These are phyloP conservation scores for Penicillium silybi DNA, from an alignment of 495 filamentous ascomycete genomes.

Conservation along the genomic window DNA sequence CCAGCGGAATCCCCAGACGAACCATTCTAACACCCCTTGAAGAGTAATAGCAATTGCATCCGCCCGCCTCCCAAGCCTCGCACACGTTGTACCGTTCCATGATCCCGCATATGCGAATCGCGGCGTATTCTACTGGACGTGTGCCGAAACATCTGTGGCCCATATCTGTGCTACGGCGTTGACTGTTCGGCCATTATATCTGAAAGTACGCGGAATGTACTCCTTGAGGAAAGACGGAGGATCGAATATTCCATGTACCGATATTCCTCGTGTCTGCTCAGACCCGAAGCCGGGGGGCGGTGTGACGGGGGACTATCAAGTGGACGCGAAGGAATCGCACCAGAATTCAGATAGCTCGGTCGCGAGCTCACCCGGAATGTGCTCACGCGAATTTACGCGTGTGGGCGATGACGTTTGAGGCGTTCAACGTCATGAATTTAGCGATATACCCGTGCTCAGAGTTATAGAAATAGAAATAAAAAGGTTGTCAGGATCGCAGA, in stretches of 20 bases:
- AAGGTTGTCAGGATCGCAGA: not conserved
- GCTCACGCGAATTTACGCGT: too few species aligned
- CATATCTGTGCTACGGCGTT: slow-evolving; percentile 11
- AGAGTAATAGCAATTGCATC: slow-evolving; percentile 13
- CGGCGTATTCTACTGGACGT: slow-evolving; percentile 7
- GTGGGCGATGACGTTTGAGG: not conserved
- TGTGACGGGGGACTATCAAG: not conserved
- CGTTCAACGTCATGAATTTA: not conserved
- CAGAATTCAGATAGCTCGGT: not conserved
- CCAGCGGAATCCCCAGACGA: not conserved
- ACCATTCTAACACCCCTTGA: not conserved
- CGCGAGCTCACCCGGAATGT: not conserved
- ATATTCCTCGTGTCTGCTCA: not conserved
- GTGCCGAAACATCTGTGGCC: slow-evolving; percentile 8
- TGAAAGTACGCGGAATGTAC: not conserved
- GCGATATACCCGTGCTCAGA: not conserved
- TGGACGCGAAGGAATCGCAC: not conserved
- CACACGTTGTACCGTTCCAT: slow-evolving; percentile 1
- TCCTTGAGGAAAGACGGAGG: not conserved
- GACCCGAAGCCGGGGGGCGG: not conserved
- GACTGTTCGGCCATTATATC: slow-evolving; percentile 10
- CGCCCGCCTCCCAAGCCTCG: slow-evolving; percentile 10
- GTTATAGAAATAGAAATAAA: not conserved
- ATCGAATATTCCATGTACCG: not conserved
- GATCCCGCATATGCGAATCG: slow-evolving; percentile 8